Evolutionary conservation across 257 asterid genomes (phyloP), one percentile per base, ranked within the genome.

Genomic region (Scutellaria galericulata): DNA sequence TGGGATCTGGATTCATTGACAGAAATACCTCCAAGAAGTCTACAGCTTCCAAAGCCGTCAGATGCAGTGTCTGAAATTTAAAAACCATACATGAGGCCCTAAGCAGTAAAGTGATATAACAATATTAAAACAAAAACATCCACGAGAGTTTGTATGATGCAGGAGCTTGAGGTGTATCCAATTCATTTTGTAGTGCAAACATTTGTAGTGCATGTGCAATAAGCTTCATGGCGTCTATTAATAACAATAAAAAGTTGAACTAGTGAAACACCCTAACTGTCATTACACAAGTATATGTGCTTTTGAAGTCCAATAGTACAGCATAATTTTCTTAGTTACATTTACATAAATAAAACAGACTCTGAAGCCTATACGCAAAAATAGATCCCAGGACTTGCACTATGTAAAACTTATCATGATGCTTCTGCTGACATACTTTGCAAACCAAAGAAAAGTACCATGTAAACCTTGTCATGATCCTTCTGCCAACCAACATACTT

Each of bases 1-100:
- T 90, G 70, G 83, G 18, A 73, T 90, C 89, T n/a, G 98, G 99
- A 77, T 85, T 86, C 99, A 95, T 95, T 20, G 86, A 81, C 53
- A 95, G 94, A 86, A 81, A 95, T 68, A 81, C 81, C 79, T 89
- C 96, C 81, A 95, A 82, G 78, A 87, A 80, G 58, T 83, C 94
- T 31, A 92, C 83, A 65, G 98, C 98, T 85, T 92, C 97, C 78
- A 83, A 72, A 68, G 89, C 79, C 77, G 83, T 95, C 85, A 95
- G 77, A 79, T 78, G 90, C 74, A 86, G 80, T 20, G 83, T 75
- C 99, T 95, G 94, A 68, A 77, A 78, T 63, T 15, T 71, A 74
- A 61, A 75, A 70, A 65, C 42, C 41, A 58, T n/a, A 14, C 64
- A 77, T 13, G 27, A 64, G 60, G 35, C 72, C 73, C 55, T 73